phyloP scores from a whole-genome alignment of 352 stramenopile genomes.

The Sclerospora graminicola region DNA sequence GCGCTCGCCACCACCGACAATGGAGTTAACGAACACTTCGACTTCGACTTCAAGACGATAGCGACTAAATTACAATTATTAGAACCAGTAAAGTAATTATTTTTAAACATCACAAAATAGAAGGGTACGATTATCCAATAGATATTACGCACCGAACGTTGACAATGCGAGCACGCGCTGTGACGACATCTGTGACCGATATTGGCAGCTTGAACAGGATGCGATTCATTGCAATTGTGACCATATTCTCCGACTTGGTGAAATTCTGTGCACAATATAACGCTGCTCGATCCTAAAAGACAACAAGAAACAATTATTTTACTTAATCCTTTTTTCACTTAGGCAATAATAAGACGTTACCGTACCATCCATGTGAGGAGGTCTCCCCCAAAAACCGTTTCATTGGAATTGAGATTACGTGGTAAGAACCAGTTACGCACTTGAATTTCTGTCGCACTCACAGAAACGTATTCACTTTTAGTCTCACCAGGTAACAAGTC shows the following conservation, averaged over 20 bases:
- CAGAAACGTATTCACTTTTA: constrained; percentile 31
- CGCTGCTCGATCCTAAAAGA: constrained; percentile 39
- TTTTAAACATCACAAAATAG: not conserved
- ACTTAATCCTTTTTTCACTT: not conserved
- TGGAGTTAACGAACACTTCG: constrained; percentile 38
- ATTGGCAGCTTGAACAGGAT: constrained; percentile 66
- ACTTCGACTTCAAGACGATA: constrained; percentile 57
- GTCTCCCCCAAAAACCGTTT: constrained; percentile 60
- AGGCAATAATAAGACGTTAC: not conserved
- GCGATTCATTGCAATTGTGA: constrained; percentile 69
- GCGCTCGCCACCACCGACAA: constrained; percentile 20
- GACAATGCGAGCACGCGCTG: constrained; percentile 45
- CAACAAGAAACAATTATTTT: not conserved
- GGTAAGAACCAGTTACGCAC: constrained; percentile 64
- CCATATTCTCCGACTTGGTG: constrained; percentile 66
- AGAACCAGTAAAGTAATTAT: not conserved
- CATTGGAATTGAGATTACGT: constrained; percentile 59
- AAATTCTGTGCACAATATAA: constrained; percentile 64
- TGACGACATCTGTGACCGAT: constrained; percentile 41
- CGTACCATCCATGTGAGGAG: constrained; percentile 50
- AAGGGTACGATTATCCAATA: not conserved
- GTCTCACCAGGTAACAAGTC: constrained; percentile 25
- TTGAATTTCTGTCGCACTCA: constrained; percentile 56
- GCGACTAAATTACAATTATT: constrained; percentile 16
- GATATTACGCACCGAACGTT: constrained; percentile 37